Conservation (phyloP, 345 rosid genomes). For the Corchorus capsularis region DNA sequence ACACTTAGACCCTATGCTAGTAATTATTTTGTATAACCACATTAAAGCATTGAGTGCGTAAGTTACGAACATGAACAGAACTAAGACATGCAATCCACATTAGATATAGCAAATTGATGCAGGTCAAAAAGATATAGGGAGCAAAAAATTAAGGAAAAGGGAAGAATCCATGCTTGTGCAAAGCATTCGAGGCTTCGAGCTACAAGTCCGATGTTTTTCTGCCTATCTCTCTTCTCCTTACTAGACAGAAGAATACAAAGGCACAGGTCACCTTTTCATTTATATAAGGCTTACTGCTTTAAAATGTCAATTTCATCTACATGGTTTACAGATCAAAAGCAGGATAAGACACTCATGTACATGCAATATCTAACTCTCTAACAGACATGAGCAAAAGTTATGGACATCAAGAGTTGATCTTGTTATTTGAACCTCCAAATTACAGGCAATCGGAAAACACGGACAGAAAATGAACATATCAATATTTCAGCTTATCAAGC, state of each 20-base stretch:
- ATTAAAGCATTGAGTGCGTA: neutral
- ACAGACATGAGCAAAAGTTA: neutral
- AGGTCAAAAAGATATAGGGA: neutral
- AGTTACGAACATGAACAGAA: neutral
- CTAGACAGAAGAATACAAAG: neutral
- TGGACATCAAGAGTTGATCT: neutral
- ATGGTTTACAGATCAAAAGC: neutral
- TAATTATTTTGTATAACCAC: neutral
- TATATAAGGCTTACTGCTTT: too few relatives aligned
- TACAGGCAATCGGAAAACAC: neutral
- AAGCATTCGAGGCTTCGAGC: too few relatives aligned
- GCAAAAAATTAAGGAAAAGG: neutral
- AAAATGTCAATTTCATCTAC: neutral
- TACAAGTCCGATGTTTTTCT: too few relatives aligned
- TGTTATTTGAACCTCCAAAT: neutral
- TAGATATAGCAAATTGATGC: neutral
- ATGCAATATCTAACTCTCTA: neutral
- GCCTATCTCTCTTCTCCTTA: neutral
- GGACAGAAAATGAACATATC: neutral
- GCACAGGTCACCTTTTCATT: too few relatives aligned
- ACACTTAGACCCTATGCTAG: neutral
- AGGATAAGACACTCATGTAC: neutral
- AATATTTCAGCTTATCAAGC: neutral
- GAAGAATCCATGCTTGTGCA: neutral
- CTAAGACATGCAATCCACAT: constrained; percentile 1